Evolutionary conservation across 2,329 filamentous ascomycete species (phyloP).

Genomic region (Hypomyces rosellus): DNA sequence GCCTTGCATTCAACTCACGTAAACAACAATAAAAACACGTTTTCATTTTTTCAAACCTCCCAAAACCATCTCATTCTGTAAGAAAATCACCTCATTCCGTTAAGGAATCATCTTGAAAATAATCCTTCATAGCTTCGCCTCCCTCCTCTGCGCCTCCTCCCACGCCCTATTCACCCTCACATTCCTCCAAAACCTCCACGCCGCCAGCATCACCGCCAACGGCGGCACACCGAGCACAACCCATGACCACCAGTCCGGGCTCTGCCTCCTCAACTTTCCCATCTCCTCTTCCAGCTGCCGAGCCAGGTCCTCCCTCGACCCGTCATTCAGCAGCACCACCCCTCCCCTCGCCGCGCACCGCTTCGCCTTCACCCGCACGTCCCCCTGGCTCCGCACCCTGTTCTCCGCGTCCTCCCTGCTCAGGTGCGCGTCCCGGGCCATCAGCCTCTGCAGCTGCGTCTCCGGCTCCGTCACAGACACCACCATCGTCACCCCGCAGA

Average conservation of each 20-base stretch:
- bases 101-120: too few species aligned
- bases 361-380: conserved; percentile 76
- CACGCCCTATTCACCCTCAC: conserved; percentile 63
- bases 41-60: too few species aligned
- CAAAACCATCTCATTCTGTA: too few species aligned
- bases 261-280: conserved; percentile 51
- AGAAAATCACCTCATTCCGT: too few species aligned
- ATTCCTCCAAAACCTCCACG: conserved; percentile 70
- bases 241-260: conserved; percentile 82
- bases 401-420: conserved; percentile 82
- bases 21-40: too few species aligned
- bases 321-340: conserved; percentile 88
- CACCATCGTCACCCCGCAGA: conserved; percentile 81
- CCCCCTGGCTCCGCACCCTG: conserved; percentile 77
- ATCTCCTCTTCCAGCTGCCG: conserved; percentile 62
- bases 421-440: conserved; percentile 69
- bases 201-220: conserved; percentile 59
- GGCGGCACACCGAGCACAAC: conserved; percentile 65
- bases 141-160: conserved; percentile 50
- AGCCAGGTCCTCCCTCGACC: conserved; percentile 62
- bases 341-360: conserved; percentile 66
- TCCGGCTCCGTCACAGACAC: conserved; percentile 76
- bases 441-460: conserved; percentile 75
- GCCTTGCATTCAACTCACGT: too few species aligned
- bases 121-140: conserved; percentile 18